phyloP scores from a whole-genome alignment of 2,329 filamentous ascomycete genomes.

The Fusarium haematococcum region DNA sequence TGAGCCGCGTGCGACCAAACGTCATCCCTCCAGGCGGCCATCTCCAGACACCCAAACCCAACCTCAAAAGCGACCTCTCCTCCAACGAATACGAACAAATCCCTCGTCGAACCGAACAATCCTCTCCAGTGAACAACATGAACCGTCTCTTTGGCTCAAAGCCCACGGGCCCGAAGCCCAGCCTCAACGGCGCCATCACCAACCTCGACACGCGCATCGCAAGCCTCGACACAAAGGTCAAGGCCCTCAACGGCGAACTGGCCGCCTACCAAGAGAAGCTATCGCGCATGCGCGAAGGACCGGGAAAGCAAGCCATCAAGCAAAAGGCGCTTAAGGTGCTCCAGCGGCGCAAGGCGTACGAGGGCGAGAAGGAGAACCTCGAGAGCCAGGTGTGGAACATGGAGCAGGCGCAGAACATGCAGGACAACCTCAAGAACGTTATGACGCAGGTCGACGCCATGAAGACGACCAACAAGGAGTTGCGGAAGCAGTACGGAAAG shows the following conservation, averaged over 20 bases:
- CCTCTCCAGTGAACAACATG: conserved; percentile 64
- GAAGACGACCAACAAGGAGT: conserved; percentile 94
- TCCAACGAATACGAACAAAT: background rate
- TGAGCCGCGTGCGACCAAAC: conserved; percentile 39
- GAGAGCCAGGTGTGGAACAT: conserved; percentile 98
- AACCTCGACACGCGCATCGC: conserved; percentile 89
- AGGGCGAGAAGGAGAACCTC: conserved; percentile 92
- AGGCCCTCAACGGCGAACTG: conserved; percentile 91
- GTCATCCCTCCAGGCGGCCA: conserved; percentile 43
- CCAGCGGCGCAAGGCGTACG: conserved; percentile 93
- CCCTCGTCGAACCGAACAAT: background rate
- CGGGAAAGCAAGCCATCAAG: conserved; percentile 91
- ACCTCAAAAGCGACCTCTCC: background rate
- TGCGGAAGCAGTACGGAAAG: conserved; percentile 95
- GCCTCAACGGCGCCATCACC: conserved; percentile 82
- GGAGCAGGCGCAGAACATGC: conserved; percentile 98
- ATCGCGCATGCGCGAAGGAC: conserved; percentile 92
- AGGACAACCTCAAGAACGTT: conserved; percentile 97
- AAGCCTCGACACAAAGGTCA: conserved; percentile 93
- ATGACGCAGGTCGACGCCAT: conserved; percentile 99
- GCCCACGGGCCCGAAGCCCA: conserved; percentile 88
- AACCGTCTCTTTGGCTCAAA: conserved; percentile 96
- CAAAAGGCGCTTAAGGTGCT: conserved; percentile 95
- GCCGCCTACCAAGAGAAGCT: conserved; percentile 89
- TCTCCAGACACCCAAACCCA: conserved; percentile 13